Conservation (phyloP, 257 asterid genomes). For the Solanum pinnatisectum region DNA sequence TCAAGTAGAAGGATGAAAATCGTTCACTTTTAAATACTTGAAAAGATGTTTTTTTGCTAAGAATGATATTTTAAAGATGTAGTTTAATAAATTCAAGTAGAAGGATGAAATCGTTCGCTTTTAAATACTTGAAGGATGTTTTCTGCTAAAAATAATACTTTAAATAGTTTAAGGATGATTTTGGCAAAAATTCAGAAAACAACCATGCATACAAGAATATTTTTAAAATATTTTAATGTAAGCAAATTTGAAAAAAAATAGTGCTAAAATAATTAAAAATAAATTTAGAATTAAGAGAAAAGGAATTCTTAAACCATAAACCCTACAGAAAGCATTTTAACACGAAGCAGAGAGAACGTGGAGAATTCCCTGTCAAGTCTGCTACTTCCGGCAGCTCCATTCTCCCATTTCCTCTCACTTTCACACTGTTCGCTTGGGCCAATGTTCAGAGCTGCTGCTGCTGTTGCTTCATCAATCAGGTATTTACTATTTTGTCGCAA, state of each 20-base stretch:
- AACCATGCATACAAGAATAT: too few relatives aligned
- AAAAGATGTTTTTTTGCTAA: too few relatives aligned
- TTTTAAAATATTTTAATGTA: background rate
- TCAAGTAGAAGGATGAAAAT: too few relatives aligned
- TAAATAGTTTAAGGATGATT: too few relatives aligned
- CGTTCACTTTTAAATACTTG: too few relatives aligned
- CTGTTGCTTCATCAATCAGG: conserved; percentile 62
- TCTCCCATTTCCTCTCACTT: background rate
- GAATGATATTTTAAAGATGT: too few relatives aligned
- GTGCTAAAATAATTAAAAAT: background rate
- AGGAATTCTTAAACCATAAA: background rate
- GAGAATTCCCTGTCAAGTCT: background rate
- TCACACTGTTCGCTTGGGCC: background rate
- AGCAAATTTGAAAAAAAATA: background rate
- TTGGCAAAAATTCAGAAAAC: too few relatives aligned
- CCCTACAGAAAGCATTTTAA: background rate
- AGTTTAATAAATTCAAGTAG: too few relatives aligned
- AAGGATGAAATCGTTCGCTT: too few relatives aligned
- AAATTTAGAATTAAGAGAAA: background rate
- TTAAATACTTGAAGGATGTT: too few relatives aligned
- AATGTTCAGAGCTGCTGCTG: conserved; percentile 61
- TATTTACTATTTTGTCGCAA: background rate
- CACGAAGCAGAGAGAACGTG: background rate
- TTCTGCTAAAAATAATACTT: too few relatives aligned
- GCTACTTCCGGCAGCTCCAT: background rate